Conservation (phyloP, 495 filamentous ascomycete species). For the Podospora sp. region DNA sequence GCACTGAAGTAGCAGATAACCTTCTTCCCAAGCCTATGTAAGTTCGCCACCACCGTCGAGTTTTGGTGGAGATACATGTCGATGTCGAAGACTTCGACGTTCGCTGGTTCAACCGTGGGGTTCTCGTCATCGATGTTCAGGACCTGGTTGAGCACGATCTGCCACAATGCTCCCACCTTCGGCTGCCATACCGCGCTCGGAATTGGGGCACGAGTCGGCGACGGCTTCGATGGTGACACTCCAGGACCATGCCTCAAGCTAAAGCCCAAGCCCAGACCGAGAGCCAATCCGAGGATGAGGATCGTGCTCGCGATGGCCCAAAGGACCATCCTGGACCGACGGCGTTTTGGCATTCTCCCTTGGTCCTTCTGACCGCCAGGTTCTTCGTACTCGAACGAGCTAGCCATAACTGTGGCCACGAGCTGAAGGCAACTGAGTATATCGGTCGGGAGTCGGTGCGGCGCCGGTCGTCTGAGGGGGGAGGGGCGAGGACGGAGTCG, state of each 20-base stretch:
- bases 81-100: conserved; percentile 36
- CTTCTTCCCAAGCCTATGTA: conserved; percentile 35
- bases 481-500: not conserved
- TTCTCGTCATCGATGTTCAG: conserved; percentile 38
- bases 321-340: conserved; percentile 21
- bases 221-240: not conserved
- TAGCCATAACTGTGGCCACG: not conserved
- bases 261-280: conserved; percentile 30
- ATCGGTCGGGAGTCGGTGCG: not conserved
- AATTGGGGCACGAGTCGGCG: conserved; percentile 7
- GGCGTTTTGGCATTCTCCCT: conserved; percentile 4
- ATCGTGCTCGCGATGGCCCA: conserved; percentile 17
- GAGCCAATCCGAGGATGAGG: conserved; percentile 20
- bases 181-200: conserved; percentile 30
- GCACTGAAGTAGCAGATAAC: conserved; percentile 77
- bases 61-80: conserved; percentile 34
- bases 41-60: conserved; percentile 24
- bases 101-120: conserved; percentile 29
- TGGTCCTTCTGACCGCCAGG: not conserved
- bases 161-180: conserved; percentile 27
- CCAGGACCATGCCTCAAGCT: conserved; percentile 21
- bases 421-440: not conserved
- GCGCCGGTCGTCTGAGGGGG: not conserved
- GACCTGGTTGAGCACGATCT: conserved; percentile 37
- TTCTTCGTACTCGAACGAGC: conserved; percentile 9